phyloP scores from a whole-genome alignment of 192 early-diverging fungal genomes.

The Mortierella hygrophila region DNA sequence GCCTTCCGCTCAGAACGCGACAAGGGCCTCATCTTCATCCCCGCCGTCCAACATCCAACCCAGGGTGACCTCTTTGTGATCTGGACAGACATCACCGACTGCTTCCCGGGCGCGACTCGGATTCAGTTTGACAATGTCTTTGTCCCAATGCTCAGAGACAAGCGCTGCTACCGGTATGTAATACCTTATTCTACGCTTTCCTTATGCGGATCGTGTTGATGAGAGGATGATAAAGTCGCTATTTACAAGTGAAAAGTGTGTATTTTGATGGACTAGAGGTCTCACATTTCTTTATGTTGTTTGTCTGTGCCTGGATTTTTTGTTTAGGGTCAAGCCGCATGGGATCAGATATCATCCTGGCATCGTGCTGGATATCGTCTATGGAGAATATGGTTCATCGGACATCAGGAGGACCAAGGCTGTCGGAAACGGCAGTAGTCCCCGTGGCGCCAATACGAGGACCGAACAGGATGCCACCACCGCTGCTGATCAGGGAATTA shows the following conservation, averaged over 20 bases:
- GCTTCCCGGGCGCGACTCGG: slow-evolving; percentile 28
- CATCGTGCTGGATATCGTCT: slow-evolving; percentile 34
- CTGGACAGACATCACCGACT: slow-evolving; percentile 40
- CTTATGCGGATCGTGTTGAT: not conserved
- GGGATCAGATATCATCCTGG: slow-evolving; percentile 41
- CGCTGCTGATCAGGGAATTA: not conserved
- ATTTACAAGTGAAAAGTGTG: no score
- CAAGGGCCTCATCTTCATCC: slow-evolving; percentile 3
- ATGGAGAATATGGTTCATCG: not conserved
- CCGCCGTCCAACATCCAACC: slow-evolving; percentile 13
- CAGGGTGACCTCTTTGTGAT: slow-evolving; percentile 26
- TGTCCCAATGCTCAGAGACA: slow-evolving; percentile 22
- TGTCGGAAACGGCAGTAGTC: not conserved
- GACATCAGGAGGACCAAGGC: not conserved
- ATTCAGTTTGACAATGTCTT: slow-evolving; percentile 30
- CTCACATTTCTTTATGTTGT: not conserved
- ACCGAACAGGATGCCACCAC: not conserved
- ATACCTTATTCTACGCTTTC: not conserved
- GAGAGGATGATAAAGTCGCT: no score
- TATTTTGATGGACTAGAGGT: not conserved
- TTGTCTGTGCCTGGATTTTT: not conserved
- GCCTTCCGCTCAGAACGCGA: slow-evolving; percentile 8
- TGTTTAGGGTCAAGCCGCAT: slow-evolving; percentile 32
- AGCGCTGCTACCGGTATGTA: slow-evolving; percentile 25
- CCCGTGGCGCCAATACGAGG: not conserved